Evolutionary conservation across 1,139 yeast genomes (phyloP).

Genomic region (Meyerozyma sp.): DNA sequence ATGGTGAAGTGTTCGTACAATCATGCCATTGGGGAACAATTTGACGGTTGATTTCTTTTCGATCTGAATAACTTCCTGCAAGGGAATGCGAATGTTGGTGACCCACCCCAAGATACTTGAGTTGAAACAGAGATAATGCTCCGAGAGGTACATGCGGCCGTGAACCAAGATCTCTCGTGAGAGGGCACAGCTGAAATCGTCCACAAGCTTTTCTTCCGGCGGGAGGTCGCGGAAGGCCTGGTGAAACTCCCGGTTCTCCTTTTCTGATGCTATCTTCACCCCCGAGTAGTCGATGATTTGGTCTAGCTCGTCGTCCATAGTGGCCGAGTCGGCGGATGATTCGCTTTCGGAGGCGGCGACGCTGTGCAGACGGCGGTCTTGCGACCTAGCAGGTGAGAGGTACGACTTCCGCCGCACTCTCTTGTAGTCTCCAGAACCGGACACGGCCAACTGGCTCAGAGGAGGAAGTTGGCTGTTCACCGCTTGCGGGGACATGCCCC

Average conservation of each 20-base stretch:
- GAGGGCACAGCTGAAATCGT: conserved; percentile 68
- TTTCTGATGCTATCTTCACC: conserved; percentile 28
- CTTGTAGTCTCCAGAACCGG: conserved; percentile 14
- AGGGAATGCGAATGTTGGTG: conserved; percentile 59
- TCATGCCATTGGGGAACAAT: conserved; percentile 54
- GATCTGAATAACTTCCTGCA: conserved; percentile 64
- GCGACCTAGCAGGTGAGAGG: conserved; percentile 3
- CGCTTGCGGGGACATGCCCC: conserved; percentile 17
- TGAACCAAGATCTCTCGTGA: conserved; percentile 68
- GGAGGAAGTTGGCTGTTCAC: conserved; percentile 13
- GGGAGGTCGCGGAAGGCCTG: conserved; percentile 54
- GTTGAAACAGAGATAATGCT: conserved; percentile 58
- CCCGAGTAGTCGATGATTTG: conserved; percentile 16
- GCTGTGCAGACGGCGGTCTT: conserved; percentile 6
- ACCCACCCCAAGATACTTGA: conserved; percentile 74
- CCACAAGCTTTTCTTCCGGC: conserved; percentile 47
- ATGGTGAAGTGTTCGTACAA: conserved; percentile 64
- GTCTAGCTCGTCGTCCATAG: conserved; percentile 9
- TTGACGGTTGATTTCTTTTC: conserved; percentile 34
- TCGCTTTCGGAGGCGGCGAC: conserved; percentile 11
- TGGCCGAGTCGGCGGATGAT: conserved; percentile 10
- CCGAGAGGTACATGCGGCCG: conserved; percentile 63
- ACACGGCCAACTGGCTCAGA: conserved; percentile 10
- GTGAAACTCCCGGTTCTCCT: conserved; percentile 61
- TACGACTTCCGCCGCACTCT: conserved; percentile 18